Conservation (phyloP, 1,139 yeast species). For the Taiozyma sp. region DNA sequence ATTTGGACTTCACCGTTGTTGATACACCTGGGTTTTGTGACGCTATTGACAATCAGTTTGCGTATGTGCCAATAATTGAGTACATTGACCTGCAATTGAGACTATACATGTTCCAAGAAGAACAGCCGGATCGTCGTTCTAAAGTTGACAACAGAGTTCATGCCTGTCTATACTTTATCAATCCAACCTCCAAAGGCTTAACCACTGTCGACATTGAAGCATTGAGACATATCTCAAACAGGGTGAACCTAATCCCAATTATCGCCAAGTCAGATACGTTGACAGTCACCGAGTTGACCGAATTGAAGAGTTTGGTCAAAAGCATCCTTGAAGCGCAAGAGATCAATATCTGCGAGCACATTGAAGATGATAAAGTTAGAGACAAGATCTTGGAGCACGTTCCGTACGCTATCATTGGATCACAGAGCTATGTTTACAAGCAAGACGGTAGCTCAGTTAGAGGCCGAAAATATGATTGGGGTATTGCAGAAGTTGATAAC, state of each 20-base stretch:
- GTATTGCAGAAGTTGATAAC: slow-evolving; percentile 66
- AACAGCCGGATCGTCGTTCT: slow-evolving; percentile 58
- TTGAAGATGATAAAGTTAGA: slow-evolving; percentile 37
- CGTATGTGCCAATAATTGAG: slow-evolving; percentile 56
- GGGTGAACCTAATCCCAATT: slow-evolving; percentile 75
- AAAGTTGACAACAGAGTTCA: slow-evolving; percentile 62
- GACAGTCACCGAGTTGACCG: slow-evolving; percentile 32
- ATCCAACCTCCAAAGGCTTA: slow-evolving; percentile 51
- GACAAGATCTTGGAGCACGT: slow-evolving; percentile 27
- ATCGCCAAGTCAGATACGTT: slow-evolving; percentile 73
- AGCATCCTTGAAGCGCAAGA: slow-evolving; percentile 40
- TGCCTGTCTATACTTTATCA: slow-evolving; percentile 69
- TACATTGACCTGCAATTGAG: slow-evolving; percentile 61
- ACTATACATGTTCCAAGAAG: slow-evolving; percentile 56
- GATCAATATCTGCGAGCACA: slow-evolving; percentile 54
- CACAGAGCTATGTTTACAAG: slow-evolving; percentile 32
- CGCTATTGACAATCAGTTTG: slow-evolving; percentile 50
- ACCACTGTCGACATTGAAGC: slow-evolving; percentile 59
- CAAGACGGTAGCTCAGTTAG: slow-evolving; percentile 39
- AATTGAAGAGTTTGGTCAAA: slow-evolving; percentile 43
- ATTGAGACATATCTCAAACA: slow-evolving; percentile 58
- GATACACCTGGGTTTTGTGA: slow-evolving; percentile 85
- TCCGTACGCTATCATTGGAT: slow-evolving; percentile 62
- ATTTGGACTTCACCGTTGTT: slow-evolving; percentile 48
- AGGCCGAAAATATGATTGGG: slow-evolving; percentile 75